These are phyloP conservation scores for Colletotrichum caudatum DNA, from an alignment of 2,329 filamentous ascomycete genomes.

Conservation along the genomic window DNA sequence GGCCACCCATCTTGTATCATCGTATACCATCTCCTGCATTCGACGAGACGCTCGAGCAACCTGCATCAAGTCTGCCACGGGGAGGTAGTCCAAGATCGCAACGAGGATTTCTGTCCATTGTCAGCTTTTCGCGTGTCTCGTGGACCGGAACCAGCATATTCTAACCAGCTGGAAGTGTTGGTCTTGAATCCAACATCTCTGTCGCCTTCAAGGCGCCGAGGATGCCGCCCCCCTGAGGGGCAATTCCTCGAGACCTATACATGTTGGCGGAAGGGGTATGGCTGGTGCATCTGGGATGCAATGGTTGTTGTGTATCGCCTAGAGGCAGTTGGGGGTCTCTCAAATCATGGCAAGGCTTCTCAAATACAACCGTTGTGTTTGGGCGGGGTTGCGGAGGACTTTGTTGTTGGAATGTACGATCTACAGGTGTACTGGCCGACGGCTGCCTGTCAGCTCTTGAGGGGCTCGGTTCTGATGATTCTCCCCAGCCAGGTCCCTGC, in stretches of 20 bases:
- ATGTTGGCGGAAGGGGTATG: constrained; percentile 47
- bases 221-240: constrained; percentile 64
- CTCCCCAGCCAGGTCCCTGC: constrained; percentile 28
- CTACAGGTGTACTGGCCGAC: constrained; percentile 12
- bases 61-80: constrained; percentile 84
- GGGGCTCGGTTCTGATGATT: constrained; percentile 15
- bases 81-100: constrained; percentile 88
- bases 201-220: constrained; percentile 83
- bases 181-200: constrained; percentile 82
- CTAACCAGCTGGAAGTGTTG: constrained; percentile 84
- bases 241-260: constrained; percentile 59
- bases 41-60: constrained; percentile 87
- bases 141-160: background rate
- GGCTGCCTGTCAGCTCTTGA: constrained; percentile 29
- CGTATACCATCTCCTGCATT: constrained; percentile 98
- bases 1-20: constrained; percentile 95
- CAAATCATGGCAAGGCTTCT: constrained; percentile 24
- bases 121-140: constrained; percentile 18
- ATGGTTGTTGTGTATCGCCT: constrained; percentile 17
- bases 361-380: background rate
- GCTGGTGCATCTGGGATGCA: constrained; percentile 30
- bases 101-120: constrained; percentile 80
- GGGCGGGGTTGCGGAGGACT: constrained; percentile 30
- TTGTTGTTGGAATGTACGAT: constrained; percentile 32
- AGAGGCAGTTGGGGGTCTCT: constrained; percentile 9